Base-by-base conservation (phyloP, 768 basidiomycete genomes). In the Tricholoma terreum region DNA sequence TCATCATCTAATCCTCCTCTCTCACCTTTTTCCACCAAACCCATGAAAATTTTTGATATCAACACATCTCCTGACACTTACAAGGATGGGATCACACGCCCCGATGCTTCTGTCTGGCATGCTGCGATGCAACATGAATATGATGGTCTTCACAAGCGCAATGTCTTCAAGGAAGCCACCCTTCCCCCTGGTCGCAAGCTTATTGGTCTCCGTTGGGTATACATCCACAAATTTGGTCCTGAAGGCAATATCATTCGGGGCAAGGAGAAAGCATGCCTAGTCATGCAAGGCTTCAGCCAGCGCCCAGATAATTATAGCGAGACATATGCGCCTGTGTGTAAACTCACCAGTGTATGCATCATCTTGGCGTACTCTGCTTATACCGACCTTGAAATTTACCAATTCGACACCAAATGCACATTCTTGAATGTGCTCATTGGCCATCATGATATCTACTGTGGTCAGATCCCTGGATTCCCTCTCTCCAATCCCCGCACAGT, bases 211-310 rank as follows among this genome's bases (percentile, higher is more conserved):
- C n/a, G n/a, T n/a, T n/a, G n/a, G n/a, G n/a, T n/a, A n/a, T n/a
- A n/a, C n/a, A n/a, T n/a, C n/a, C n/a, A 69, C 51, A 83, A 83
- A 64, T 61, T 58, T 31, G 65, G 80, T 58, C 54, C 67, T 1
- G 57, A 73, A 33, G 78, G 77, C 6, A 59, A 61, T 0, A 70
- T 78, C 15, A 59, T 62, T 0, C 33, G 30, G 24, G 69, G 69
- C 0, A 66, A 58, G 40, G 65, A 67, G 40, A 75, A 70, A 55
- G 71, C 69, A 4, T 58, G 67, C 0, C 21, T 72, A 0, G 70
- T 70, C 6, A 65, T 65, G 0, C 57, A 64, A 36, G 70, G 70
- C n/a, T n/a, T n/a, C n/a, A n/a, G n/a, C n/a, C n/a, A n/a, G n/a
- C n/a, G n/a, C n/a, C n/a, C n/a, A n/a, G n/a, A n/a, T n/a, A n/a